Evolutionary conservation across 1,139 yeast genomes (phyloP).

Genomic region (Arxiozyma bovina): DNA sequence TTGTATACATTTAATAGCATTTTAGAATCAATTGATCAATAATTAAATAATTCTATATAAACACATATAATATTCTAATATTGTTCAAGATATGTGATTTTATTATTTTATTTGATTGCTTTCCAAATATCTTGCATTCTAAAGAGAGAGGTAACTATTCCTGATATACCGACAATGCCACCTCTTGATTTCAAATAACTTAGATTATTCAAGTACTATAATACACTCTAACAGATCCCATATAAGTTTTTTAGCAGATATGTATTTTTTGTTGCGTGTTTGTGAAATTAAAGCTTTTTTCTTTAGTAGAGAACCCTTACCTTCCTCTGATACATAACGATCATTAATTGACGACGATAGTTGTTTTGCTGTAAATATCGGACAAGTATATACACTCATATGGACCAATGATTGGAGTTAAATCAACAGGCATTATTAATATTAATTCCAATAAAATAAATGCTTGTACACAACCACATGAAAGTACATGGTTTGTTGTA

Average conservation of each 20-base stretch:
- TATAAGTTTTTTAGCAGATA: constrained; percentile 55
- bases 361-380: too few species aligned
- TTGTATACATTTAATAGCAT: too few species aligned
- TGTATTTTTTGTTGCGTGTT: constrained; percentile 32
- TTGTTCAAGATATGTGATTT: too few species aligned
- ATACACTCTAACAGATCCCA: constrained; percentile 78
- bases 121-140: constrained; percentile 64
- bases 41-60: too few species aligned
- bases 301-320: constrained; percentile 4
- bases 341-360: constrained; percentile 18
- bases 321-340: constrained; percentile 13
- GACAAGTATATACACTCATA: too few species aligned
- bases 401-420: too few species aligned
- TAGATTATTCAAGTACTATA: constrained; percentile 66
- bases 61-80: too few species aligned
- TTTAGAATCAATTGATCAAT: too few species aligned
- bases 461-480: too few species aligned
- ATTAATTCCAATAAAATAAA: too few species aligned
- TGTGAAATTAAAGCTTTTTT: constrained; percentile 10
- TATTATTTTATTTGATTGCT: constrained; percentile 9
- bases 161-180: constrained; percentile 78
- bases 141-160: constrained; percentile 69
- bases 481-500: too few species aligned
- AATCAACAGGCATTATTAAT: too few species aligned
- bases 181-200: constrained; percentile 57